phyloP scores from a whole-genome alignment of 345 rosid genomes.

The Salix koriyanagi region DNA sequence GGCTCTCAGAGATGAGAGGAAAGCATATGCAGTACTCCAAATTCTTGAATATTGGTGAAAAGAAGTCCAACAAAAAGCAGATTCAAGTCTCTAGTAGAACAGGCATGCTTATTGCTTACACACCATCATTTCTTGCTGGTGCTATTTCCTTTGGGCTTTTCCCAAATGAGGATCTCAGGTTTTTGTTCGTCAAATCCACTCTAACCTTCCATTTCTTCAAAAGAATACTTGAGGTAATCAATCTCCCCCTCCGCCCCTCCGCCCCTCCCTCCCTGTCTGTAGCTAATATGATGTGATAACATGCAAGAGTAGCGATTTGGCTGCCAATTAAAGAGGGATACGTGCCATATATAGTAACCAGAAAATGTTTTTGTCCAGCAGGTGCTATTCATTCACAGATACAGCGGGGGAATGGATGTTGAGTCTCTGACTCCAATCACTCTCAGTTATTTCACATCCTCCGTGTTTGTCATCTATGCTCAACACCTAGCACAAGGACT shows the following conservation, averaged over 20 bases:
- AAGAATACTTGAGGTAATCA: constrained; percentile 47
- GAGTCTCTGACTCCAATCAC: constrained; percentile 31
- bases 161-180: constrained; percentile 43
- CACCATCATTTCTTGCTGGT: constrained; percentile 55
- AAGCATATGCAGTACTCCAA: constrained; percentile 54
- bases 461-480: constrained; percentile 41
- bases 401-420: constrained; percentile 46
- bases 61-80: neutral
- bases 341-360: neutral
- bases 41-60: constrained; percentile 26
- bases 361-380: constrained; percentile 7
- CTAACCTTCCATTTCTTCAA: constrained; percentile 70
- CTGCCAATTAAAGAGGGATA: neutral
- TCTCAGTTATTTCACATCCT: constrained; percentile 34
- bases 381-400: constrained; percentile 58
- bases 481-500: constrained; percentile 39
- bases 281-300: neutral
- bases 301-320: neutral
- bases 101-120: constrained; percentile 55
- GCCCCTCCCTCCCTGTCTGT: neutral
- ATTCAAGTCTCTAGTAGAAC: constrained; percentile 37
- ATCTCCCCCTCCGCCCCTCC: neutral
- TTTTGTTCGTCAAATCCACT: constrained; percentile 44
- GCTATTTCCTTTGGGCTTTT: constrained; percentile 45
- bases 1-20: constrained; percentile 47